phyloP scores from a whole-genome alignment of 306 rosid genomes.

The Cicer pinnatifidum region DNA sequence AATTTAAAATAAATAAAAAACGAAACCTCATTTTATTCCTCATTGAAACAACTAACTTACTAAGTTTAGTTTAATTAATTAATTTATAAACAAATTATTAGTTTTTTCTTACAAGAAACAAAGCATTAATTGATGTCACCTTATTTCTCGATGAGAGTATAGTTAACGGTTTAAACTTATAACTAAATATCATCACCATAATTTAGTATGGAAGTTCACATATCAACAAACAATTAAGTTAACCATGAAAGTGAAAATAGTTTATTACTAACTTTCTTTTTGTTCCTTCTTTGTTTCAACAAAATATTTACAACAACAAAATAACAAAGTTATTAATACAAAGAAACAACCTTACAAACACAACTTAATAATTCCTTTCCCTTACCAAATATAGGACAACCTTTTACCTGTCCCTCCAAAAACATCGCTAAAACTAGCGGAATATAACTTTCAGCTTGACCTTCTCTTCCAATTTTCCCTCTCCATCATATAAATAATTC shows the following conservation, averaged over 20 bases:
- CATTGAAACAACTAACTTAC: slow-evolving; percentile 9
- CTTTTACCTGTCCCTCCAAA: slow-evolving; percentile 41
- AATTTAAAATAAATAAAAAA: too few species aligned
- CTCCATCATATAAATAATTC: slow-evolving; percentile 41
- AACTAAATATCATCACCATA: background rate
- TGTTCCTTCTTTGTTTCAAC: background rate
- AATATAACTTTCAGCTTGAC: slow-evolving; percentile 49
- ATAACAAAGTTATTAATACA: background rate
- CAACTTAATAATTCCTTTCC: background rate
- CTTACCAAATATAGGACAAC: slow-evolving; percentile 27
- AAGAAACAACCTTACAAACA: background rate
- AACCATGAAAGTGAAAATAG: background rate
- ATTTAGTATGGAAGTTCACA: background rate
- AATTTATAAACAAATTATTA: background rate
- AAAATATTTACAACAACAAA: background rate
- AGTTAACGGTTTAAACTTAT: slow-evolving; percentile 21
- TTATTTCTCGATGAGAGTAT: slow-evolving; percentile 20
- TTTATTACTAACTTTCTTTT: slow-evolving; percentile 14
- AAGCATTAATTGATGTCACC: slow-evolving; percentile 9
- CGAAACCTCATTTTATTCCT: background rate
- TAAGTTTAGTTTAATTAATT: slow-evolving; percentile 34
- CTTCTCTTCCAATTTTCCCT: slow-evolving; percentile 44
- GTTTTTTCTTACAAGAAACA: background rate
- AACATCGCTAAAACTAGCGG: slow-evolving; percentile 60
- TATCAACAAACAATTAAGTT: background rate